phyloP scores from a whole-genome alignment of 2,329 filamentous ascomycete species.

The Aspergillus sergii region DNA sequence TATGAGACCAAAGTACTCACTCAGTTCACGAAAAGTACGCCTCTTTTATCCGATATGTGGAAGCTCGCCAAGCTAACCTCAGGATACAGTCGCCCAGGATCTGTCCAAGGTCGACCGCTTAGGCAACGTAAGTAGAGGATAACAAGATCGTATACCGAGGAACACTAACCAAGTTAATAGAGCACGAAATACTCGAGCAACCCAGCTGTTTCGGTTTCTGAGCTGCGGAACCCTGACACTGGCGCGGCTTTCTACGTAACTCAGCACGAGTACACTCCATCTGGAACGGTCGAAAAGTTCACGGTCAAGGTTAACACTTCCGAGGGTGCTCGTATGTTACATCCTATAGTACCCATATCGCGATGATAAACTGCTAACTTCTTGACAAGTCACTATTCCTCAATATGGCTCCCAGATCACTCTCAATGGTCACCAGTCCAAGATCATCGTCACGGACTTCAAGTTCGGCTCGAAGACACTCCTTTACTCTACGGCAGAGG shows the following conservation, averaged over 20 bases:
- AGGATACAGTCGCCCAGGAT: constrained; percentile 49
- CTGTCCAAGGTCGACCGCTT: constrained; percentile 57
- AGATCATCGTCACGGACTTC: constrained; percentile 65
- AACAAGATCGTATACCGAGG: neutral
- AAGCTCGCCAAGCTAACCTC: neutral
- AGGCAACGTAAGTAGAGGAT: constrained; percentile 37
- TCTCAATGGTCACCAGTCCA: constrained; percentile 63
- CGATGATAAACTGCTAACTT: neutral
- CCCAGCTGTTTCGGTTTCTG: constrained; percentile 54
- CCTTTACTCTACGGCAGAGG: constrained; percentile 59
- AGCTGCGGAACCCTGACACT: constrained; percentile 62
- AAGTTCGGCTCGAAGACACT: constrained; percentile 54
- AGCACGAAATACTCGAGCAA: constrained; percentile 56
- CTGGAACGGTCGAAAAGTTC: constrained; percentile 55
- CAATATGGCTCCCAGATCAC: constrained; percentile 48
- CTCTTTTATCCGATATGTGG: neutral
- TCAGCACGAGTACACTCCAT: constrained; percentile 57
- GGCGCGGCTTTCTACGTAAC: constrained; percentile 62
- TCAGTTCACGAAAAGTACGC: constrained; percentile 57
- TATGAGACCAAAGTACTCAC: constrained; percentile 65
- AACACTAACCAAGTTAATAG: neutral
- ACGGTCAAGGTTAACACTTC: constrained; percentile 60
- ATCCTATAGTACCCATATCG: neutral
- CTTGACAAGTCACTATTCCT: constrained; percentile 53
- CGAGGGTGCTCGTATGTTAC: constrained; percentile 41